Base-by-base conservation (phyloP, 495 filamentous ascomycete species). In the Daldinia grandis region DNA sequence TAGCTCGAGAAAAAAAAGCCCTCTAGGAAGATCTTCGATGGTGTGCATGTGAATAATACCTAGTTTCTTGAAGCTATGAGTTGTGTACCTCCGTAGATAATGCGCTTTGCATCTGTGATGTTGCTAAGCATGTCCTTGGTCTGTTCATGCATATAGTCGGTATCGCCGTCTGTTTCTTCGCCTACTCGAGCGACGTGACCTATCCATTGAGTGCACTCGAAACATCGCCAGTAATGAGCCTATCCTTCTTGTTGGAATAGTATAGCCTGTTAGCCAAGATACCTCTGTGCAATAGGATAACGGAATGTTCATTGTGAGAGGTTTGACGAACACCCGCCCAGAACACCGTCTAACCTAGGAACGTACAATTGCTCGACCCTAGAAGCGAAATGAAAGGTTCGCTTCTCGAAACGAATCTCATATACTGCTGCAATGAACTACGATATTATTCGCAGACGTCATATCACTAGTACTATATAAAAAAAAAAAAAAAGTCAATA, bases 331-430 rank as follows among this genome's bases (percentile, higher is more conserved):
- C 12, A 58, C 58, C 61, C 30, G 54, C 24, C 47, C 4, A 30
- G 54, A 27, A 35, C 33, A 55, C 28, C 17, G 60, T 59, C 64
- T 42, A 17, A 67, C 37, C 27, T 49, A 17, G 33, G 28, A 51
- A 51, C 37, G 24, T 27, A 19, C 5, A 27, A 42, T 27, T 27
- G 19, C 3, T 21, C 21, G n/a, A 28, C 27, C 21, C 50, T 44
- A 27, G 53, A 53, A 44, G n/a, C 37, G 54, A 57, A 57, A 68
- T 44, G 54, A 63, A 55, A 14, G 31, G 50, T 28, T 59, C 58
- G 27, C 38, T n/a, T 59, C 30, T 64, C 30, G 38, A 51, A 60
- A 38, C 44, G 47, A 10, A 37, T 30, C n/a, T 21, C 24, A 47
- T 37, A 19, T 37, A 51, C 37, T 19, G 24, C 12, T 55, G 1